phyloP scores from a whole-genome alignment of 208 protist species.

The Phytomonas serpens region DNA sequence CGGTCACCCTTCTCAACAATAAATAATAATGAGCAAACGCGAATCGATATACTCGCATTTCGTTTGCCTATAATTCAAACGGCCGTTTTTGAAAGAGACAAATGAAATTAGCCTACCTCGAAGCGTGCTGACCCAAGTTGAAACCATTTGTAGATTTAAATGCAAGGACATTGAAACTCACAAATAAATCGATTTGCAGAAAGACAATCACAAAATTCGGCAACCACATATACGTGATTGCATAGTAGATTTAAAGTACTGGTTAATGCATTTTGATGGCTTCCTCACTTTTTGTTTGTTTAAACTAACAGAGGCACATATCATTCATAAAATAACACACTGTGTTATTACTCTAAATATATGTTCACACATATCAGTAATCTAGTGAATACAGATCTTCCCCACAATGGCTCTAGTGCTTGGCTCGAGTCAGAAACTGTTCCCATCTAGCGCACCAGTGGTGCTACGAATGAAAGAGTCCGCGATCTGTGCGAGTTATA shows the following conservation, averaged over 20 bases:
- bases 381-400: not conserved
- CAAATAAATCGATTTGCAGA: not conserved
- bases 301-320: not conserved
- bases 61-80: not conserved
- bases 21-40: not conserved
- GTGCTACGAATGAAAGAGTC: not conserved
- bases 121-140: not conserved
- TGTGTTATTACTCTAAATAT: not conserved
- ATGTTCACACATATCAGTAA: not conserved
- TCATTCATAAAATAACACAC: not conserved
- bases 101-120: not conserved
- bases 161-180: not conserved
- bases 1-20: not conserved
- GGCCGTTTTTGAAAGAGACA: not conserved
- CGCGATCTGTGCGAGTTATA: not conserved
- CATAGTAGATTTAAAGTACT: not conserved
- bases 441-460: not conserved
- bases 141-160: not conserved
- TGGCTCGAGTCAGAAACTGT: not conserved
- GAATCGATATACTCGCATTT: not conserved
- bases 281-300: not conserved
- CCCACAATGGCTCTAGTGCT: no score
- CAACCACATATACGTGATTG: not conserved
- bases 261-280: not conserved
- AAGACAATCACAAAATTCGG: not conserved